Percentiles rank a stretch among this genome's conserved stretches.
phyloP scores from a whole-genome alignment of 2,329 filamentous ascomycete species.

The Sordariomycetes sp. region DNA sequence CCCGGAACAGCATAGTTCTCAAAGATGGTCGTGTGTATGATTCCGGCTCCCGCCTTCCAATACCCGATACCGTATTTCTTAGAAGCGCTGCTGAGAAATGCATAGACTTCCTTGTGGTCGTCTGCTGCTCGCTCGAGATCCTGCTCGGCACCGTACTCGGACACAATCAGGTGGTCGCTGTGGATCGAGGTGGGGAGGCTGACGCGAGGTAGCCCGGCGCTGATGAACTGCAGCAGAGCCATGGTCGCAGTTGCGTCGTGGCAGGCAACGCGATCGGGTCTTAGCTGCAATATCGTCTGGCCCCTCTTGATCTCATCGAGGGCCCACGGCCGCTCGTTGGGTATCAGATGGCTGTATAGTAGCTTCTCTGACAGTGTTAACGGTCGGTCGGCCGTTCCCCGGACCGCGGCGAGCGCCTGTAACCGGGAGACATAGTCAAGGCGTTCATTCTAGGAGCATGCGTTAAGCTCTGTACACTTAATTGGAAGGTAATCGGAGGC shows the following conservation, averaged over 20 bases:
- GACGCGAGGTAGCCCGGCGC: slow-evolving; percentile 88
- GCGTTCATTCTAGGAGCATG: neutral
- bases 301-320: slow-evolving; percentile 84
- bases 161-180: slow-evolving; percentile 99
- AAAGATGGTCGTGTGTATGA: slow-evolving; percentile 96
- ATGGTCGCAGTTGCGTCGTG: slow-evolving; percentile 99
- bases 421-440: neutral
- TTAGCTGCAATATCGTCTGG: slow-evolving; percentile 89
- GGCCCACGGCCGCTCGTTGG: slow-evolving; percentile 62
- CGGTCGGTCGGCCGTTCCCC: neutral
- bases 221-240: slow-evolving; percentile 99
- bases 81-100: slow-evolving; percentile 87
- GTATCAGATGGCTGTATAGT: slow-evolving; percentile 46
- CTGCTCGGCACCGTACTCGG: slow-evolving; percentile 83
- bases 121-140: slow-evolving; percentile 82
- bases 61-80: slow-evolving; percentile 99
- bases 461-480: no score
- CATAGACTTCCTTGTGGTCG: slow-evolving; percentile 99
- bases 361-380: neutral
- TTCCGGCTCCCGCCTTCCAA: slow-evolving; percentile 97
- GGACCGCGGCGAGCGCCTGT: neutral
- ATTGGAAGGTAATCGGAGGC: neutral
- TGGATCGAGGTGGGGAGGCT: slow-evolving; percentile 93
- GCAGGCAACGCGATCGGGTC: slow-evolving; percentile 95
- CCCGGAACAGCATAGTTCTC: slow-evolving; percentile 99